Conservation (phyloP, 768 basidiomycete species). For the Zangia roseola region DNA sequence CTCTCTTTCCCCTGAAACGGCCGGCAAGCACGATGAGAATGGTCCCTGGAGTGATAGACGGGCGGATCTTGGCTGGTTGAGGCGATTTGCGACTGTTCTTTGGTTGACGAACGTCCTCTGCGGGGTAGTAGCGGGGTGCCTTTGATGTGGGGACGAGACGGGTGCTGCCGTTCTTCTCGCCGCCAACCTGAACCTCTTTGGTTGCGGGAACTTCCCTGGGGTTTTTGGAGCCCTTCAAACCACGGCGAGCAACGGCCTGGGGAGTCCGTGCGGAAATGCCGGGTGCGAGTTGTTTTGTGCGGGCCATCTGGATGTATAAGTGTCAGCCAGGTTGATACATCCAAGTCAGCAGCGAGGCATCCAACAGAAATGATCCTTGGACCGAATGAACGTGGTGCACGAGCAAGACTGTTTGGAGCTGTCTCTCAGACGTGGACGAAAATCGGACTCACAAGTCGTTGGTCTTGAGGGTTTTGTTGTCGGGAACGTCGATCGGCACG, state of each 20-base stretch:
- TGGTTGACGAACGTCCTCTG: conserved; percentile 88
- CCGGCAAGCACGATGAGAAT: conserved; percentile 96
- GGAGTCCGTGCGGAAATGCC: conserved; percentile 82
- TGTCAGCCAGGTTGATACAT: conserved; percentile 31
- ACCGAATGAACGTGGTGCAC: conserved; percentile 2
- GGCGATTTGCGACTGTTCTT: conserved; percentile 90
- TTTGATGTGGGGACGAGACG: conserved; percentile 84
- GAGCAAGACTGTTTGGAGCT: background rate
- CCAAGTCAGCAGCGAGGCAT: conserved; percentile 33
- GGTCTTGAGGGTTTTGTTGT: conserved; percentile 44
- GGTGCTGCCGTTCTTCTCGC: conserved; percentile 87
- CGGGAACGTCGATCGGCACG: conserved; percentile 27
- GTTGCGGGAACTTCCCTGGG: conserved; percentile 59
- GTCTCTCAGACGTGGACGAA: conserved; percentile 12
- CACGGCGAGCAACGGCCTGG: conserved; percentile 75
- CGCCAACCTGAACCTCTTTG: conserved; percentile 81
- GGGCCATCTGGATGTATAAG: conserved; percentile 64
- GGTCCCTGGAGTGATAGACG: conserved; percentile 90
- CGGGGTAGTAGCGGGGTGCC: conserved; percentile 90
- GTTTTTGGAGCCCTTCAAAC: conserved; percentile 83
- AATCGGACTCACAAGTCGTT: conserved; percentile 39
- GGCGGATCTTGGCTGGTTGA: conserved; percentile 75
- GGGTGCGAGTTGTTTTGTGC: conserved; percentile 81
- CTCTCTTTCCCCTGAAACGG: conserved; percentile 96
- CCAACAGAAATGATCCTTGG: conserved; percentile 26